phyloP scores from a whole-genome alignment of 2,329 filamentous ascomycete genomes.

The Fusarium albidum region DNA sequence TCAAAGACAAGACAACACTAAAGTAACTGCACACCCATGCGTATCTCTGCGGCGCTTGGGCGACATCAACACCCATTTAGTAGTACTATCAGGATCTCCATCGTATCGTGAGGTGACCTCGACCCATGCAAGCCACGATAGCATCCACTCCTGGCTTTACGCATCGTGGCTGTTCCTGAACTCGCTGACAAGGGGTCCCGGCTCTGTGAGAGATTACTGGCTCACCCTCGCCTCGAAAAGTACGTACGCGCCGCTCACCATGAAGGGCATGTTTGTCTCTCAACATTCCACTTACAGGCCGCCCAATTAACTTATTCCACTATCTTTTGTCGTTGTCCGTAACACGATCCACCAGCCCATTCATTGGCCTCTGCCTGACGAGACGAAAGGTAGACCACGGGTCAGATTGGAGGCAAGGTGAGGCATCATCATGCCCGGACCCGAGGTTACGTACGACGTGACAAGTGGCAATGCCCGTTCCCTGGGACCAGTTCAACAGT shows the following conservation, averaged over 20 bases:
- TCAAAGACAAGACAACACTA: too few relatives aligned
- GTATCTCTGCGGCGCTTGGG: too few relatives aligned
- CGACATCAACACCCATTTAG: slow-evolving; percentile 10
- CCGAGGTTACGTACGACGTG: neutral
- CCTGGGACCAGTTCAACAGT: slow-evolving; percentile 1
- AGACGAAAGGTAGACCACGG: too few relatives aligned
- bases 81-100: too few relatives aligned
- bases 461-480: slow-evolving; percentile 1
- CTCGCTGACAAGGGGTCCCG: slow-evolving; percentile 14
- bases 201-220: slow-evolving; percentile 10
- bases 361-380: too few relatives aligned
- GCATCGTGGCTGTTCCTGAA: slow-evolving; percentile 18
- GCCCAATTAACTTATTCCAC: too few relatives aligned
- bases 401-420: too few relatives aligned
- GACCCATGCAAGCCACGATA: slow-evolving; percentile 8
- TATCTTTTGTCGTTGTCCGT: too few relatives aligned
- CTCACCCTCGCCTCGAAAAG: neutral
- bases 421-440: too few relatives aligned
- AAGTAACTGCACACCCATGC: too few relatives aligned
- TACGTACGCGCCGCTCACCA: slow-evolving; percentile 16
- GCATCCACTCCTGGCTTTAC: slow-evolving; percentile 11
- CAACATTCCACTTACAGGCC: neutral
- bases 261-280: neutral
- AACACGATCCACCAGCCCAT: too few relatives aligned
- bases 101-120: slow-evolving; percentile 8